These are phyloP conservation scores for Strobilomyces echinocephalus DNA, from an alignment of 768 basidiomycete species.

Conservation along the genomic window DNA sequence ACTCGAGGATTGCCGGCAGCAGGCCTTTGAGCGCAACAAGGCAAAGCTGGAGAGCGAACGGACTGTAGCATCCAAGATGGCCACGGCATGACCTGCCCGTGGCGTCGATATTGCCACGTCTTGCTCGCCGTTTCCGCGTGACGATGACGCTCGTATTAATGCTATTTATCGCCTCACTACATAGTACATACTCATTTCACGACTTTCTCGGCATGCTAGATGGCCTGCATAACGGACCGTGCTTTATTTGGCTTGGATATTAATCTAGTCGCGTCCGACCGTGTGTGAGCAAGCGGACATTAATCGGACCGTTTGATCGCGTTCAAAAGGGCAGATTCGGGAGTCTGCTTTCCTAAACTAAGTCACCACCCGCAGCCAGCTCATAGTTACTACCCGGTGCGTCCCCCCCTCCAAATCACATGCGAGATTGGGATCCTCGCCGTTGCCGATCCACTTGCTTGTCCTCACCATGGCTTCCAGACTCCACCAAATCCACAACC, in stretches of 20 bases:
- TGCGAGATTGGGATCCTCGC: background rate
- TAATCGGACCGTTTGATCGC: background rate
- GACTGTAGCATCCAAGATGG: slow-evolving; percentile 84
- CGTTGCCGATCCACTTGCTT: background rate
- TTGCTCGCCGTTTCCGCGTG: slow-evolving; percentile 18
- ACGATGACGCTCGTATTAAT: slow-evolving; percentile 18
- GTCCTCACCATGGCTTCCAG: slow-evolving; percentile 47
- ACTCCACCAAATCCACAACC: slow-evolving; percentile 54
- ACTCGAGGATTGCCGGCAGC: slow-evolving; percentile 78
- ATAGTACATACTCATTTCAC: slow-evolving; percentile 13
- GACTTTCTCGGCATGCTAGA: slow-evolving; percentile 12
- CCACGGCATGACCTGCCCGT: slow-evolving; percentile 50
- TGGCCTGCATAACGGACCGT: slow-evolving; percentile 10
- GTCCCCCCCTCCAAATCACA: slow-evolving; percentile 16
- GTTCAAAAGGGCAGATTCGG: background rate
- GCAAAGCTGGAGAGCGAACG: slow-evolving; percentile 81
- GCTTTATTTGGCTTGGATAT: slow-evolving; percentile 7
- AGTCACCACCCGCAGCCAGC: too few relatives aligned
- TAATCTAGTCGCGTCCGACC: background rate
- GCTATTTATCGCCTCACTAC: slow-evolving; percentile 25
- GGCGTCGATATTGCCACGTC: background rate
- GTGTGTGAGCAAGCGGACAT: background rate
- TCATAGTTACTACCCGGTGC: background rate
- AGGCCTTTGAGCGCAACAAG: slow-evolving; percentile 88
- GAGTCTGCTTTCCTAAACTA: background rate